These are phyloP conservation scores for Radiomyces spectabilis DNA, from an alignment of 192 early-diverging fungal species.

Conservation along the genomic window DNA sequence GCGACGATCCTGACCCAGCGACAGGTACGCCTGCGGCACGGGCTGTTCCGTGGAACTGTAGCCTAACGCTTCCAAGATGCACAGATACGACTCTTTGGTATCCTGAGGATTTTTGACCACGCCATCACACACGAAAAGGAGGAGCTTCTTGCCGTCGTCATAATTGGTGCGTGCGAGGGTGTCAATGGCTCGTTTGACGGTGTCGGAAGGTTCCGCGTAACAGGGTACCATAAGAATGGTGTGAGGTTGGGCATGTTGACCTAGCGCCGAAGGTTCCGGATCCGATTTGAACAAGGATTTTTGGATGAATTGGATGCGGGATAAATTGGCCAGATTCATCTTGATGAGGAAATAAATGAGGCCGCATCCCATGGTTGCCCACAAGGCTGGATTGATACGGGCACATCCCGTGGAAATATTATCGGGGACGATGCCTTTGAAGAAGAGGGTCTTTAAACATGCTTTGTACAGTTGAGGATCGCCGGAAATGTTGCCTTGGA, in stretches of 20 bases:
- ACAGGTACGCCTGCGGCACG: conserved; percentile 43
- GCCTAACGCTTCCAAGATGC: conserved; percentile 60
- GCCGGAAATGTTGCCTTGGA: conserved; percentile 15
- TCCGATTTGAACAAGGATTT: conserved; percentile 11
- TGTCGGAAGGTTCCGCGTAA: conserved; percentile 59
- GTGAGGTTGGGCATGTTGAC: conserved; percentile 5
- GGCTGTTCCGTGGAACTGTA: conserved; percentile 47
- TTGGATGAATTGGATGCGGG: conserved; percentile 20
- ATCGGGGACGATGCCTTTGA: conserved; percentile 14
- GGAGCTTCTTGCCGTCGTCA: conserved; percentile 60
- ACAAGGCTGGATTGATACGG: conserved; percentile 26
- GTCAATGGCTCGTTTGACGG: conserved; percentile 53
- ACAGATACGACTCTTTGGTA: conserved; percentile 50
- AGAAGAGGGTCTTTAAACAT: conserved; percentile 23
- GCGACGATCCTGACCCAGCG: conserved; percentile 36
- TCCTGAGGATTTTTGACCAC: conserved; percentile 50
- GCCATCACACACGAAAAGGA: conserved; percentile 67
- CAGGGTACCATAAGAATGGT: conserved; percentile 57
- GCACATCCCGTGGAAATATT: conserved; percentile 10
- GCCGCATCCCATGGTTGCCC: conserved; percentile 28
- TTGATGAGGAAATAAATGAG: conserved; percentile 26
- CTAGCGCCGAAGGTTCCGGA: background rate
- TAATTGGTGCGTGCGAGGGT: conserved; percentile 53
- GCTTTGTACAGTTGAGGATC: conserved; percentile 7
- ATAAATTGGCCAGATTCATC: conserved; percentile 27